A percentile compares a stretch with the other conserved stretches of the same genome.
These are phyloP conservation scores for Aureobasidium subglaciale DNA, from an alignment of 2,329 filamentous ascomycete species.

Conservation along the genomic window DNA sequence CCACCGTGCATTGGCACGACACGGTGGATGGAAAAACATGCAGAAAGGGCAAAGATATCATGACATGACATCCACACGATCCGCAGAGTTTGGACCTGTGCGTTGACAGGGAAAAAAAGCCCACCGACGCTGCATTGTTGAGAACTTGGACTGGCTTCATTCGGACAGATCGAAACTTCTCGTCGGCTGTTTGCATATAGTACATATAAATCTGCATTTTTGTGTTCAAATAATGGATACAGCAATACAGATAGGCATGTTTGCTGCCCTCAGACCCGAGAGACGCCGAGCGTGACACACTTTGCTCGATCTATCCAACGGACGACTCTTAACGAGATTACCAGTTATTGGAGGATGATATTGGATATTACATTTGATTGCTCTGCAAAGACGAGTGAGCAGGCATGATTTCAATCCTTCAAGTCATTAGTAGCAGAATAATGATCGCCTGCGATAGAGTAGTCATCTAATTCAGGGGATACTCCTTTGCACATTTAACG, in stretches of 20 bases:
- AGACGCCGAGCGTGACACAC: background rate
- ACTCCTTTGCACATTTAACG: background rate
- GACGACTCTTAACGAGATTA: conserved; percentile 4
- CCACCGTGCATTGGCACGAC: conserved; percentile 1
- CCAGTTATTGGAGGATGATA: conserved; percentile 5
- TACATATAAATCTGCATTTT: conserved; percentile 1
- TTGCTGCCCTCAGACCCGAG: background rate
- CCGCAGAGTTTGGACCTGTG: conserved; percentile 8
- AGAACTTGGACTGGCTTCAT: background rate
- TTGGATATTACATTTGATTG: conserved; percentile 12
- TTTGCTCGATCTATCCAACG: conserved; percentile 3
- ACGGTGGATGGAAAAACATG: background rate
- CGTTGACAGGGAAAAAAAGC: background rate
- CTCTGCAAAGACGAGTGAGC: background rate
- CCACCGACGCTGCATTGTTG: conserved; percentile 5
- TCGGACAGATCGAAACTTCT: background rate
- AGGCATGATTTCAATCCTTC: background rate
- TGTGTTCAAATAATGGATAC: background rate
- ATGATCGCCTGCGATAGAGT: background rate
- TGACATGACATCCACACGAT: background rate
- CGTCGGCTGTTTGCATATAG: conserved; percentile 1
- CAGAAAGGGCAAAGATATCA: conserved; percentile 10
- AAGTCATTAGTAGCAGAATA: background rate
- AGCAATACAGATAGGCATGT: background rate
- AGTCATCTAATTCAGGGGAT: background rate